phyloP scores from a whole-genome alignment of 1,284 basidiomycete species.

The Malassezia dermatis region DNA sequence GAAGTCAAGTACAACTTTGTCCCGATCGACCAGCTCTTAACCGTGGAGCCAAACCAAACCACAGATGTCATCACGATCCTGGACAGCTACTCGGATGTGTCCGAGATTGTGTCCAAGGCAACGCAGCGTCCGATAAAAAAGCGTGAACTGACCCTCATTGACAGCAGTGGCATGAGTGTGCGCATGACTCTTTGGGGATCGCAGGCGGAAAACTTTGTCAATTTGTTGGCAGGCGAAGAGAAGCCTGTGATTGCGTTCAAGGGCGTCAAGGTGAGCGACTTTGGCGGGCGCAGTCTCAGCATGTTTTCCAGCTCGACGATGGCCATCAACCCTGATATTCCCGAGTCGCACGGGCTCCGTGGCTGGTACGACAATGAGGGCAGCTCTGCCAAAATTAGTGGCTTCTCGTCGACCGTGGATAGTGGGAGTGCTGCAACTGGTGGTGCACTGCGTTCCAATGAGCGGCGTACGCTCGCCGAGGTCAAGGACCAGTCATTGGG shows the following conservation, averaged over 20 bases:
- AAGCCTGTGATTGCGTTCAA: constrained; percentile 63
- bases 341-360: constrained; percentile 70
- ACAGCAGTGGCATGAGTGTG: constrained; percentile 68
- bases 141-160: constrained; percentile 59
- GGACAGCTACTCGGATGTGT: constrained; percentile 37
- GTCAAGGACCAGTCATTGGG: constrained; percentile 72
- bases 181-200: constrained; percentile 92
- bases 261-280: constrained; percentile 87
- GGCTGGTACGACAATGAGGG: constrained; percentile 63
- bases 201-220: constrained; percentile 69
- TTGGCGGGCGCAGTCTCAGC: constrained; percentile 67
- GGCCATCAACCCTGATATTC: constrained; percentile 70
- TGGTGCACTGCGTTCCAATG: constrained; percentile 38
- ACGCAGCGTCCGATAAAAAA: constrained; percentile 44
- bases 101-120: constrained; percentile 42
- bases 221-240: constrained; percentile 31
- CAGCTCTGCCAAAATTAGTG: constrained; percentile 28
- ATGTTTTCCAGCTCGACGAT: constrained; percentile 56
- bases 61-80: constrained; percentile 43
- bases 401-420: constrained; percentile 50
- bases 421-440: constrained; percentile 40
- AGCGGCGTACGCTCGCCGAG: constrained; percentile 61
- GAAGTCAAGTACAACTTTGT: constrained; percentile 47
- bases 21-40: constrained; percentile 37
- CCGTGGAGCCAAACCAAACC: constrained; percentile 48